Conservation (phyloP, 306 rosid species). For the Trifolium subterraneum region DNA sequence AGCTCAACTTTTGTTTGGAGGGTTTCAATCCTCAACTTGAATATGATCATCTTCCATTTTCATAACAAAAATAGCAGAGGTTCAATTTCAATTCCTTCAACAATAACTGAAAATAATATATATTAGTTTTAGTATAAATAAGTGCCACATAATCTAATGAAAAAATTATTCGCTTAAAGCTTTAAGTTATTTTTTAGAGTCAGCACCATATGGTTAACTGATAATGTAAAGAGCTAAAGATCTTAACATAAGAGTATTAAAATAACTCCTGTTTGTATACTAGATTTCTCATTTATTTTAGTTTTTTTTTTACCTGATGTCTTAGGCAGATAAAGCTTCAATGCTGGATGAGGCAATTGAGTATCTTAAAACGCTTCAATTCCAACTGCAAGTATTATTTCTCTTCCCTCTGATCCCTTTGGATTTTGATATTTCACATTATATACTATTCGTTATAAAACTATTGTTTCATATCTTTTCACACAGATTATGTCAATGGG, state of each 20-base stretch:
- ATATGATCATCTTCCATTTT: background rate
- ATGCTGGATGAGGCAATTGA: conserved; percentile 96
- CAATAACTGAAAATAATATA: background rate
- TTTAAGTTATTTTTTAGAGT: background rate
- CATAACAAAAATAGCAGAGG: background rate
- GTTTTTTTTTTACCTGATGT: conserved; percentile 36
- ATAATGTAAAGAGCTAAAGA: background rate
- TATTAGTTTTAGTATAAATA: background rate
- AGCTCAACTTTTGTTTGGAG: background rate
- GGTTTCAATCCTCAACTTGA: background rate
- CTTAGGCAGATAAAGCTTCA: conserved; percentile 88
- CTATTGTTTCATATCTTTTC: conserved; percentile 39
- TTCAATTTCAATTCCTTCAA: background rate
- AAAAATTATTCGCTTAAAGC: background rate
- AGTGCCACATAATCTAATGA: background rate
- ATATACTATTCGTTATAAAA: background rate
- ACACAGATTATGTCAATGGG: conserved; percentile 94
- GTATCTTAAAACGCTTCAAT: conserved; percentile 84
- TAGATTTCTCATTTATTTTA: conserved; percentile 27
- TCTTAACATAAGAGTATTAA: background rate
- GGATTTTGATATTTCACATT: conserved; percentile 6
- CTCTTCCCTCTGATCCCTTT: conserved; percentile 13
- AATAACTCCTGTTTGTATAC: background rate
- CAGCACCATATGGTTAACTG: background rate
- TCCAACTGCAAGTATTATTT: conserved; percentile 75